Conservation (phyloP, 148 eudicot genomes). For the Pharnaceum exiguum region DNA sequence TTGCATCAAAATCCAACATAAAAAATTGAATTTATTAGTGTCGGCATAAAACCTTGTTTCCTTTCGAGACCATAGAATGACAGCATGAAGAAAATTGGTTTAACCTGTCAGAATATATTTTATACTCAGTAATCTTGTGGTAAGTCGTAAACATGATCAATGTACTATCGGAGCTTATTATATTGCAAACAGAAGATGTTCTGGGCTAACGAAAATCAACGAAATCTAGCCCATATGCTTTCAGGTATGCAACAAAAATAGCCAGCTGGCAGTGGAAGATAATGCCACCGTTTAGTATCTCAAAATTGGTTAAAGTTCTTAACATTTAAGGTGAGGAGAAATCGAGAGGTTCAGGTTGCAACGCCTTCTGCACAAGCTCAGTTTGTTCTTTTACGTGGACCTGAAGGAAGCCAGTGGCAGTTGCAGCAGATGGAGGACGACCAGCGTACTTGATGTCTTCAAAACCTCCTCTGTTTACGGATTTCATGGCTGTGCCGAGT, state of each 20-base stretch:
- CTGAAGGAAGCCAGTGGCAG: slow-evolving; percentile 61
- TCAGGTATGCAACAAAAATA: background rate
- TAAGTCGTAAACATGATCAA: too few species aligned
- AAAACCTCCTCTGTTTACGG: slow-evolving; percentile 36
- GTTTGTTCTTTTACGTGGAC: slow-evolving; percentile 56
- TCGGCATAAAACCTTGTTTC: too few species aligned
- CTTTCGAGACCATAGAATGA: too few species aligned
- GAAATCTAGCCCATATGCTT: background rate
- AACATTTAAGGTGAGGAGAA: slow-evolving; percentile 1
- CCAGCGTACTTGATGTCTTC: slow-evolving; percentile 64
- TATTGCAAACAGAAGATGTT: background rate
- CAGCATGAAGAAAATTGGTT: too few species aligned
- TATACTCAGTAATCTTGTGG: too few species aligned
- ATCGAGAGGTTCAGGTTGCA: slow-evolving; percentile 46
- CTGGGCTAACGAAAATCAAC: background rate
- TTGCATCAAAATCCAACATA: too few species aligned
- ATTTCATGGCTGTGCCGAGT: slow-evolving; percentile 60
- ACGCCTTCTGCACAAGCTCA: slow-evolving; percentile 50
- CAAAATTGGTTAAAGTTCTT: background rate
- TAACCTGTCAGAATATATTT: too few species aligned
- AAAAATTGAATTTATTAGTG: slow-evolving; percentile 18
- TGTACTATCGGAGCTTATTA: too few species aligned
- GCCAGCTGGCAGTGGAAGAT: background rate
- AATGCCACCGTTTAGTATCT: too few species aligned
- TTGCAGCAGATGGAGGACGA: slow-evolving; percentile 68